Evolutionary conservation across 176 grass and related monocot species (phyloP), one percentile per base, ranked within the genome.

Genomic region (Carex scoparia): DNA sequence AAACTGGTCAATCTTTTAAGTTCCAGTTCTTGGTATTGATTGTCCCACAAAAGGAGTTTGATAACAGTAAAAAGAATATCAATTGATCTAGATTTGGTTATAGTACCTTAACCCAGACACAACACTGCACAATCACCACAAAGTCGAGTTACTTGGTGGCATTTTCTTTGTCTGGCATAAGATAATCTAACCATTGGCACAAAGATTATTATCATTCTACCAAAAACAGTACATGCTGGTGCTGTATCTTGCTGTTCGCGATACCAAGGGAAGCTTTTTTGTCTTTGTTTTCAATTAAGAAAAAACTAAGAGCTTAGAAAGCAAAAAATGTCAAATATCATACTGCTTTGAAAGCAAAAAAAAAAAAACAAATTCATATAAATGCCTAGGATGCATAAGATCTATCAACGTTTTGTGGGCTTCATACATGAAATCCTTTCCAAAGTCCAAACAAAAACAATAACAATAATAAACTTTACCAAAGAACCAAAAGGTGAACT

Each of bases 111-210:
- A 75, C 27, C 95, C 92, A 87, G 95, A 91, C 71, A 98, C 92
- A 65, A 91, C 95, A 10, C 92, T 94, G 51, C 95, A n/a, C 95
- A 86, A 98, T 91, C 38, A 94, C 89, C 38, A 94, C 87, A 38
- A 98, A 98, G 86, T 98, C 95, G 1, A 98, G 90, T 76, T 88
- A 93, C 69, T 90, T 91, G 12, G 92, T 93, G 49, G 84, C 44
- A 35, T 87, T 84, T 23, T 87, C 66, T 59, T 32, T 69, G 30
- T 69, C 89, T 65, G 89, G 84, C 74, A 86, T 69, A 84, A n/a
- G 85, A 78, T 67, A 89, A 46, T n/a, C 85, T n/a, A 9, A 76
- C n/a, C n/a, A n/a, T n/a, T 64, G 87, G 81, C 81, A 54, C 38
- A 73, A 73, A 15, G 38, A 10, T 48, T 73, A 49, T 48, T 23